Evolutionary conservation across 1,284 basidiomycete species (phyloP).

Genomic region (Cryptococcus depauperatus): DNA sequence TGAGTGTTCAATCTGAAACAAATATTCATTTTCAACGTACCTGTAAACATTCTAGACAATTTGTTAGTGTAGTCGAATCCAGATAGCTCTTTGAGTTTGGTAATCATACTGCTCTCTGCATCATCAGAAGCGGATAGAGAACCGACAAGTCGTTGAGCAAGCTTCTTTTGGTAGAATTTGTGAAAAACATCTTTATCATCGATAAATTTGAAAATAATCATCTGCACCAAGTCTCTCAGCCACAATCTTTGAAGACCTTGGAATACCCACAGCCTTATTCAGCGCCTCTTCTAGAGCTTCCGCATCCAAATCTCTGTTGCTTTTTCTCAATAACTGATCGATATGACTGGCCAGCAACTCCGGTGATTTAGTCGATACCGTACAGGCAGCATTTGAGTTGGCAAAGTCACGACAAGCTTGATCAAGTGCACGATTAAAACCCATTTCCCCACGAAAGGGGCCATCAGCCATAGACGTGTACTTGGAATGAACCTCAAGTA

Average conservation of each 20-base stretch:
- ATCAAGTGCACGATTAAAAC: constrained; percentile 90
- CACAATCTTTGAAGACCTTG: too few species aligned
- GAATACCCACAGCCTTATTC: constrained; percentile 65
- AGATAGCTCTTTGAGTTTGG: constrained; percentile 94
- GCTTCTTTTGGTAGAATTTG: constrained; percentile 94
- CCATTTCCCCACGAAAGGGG: constrained; percentile 88
- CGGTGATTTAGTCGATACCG: constrained; percentile 80
- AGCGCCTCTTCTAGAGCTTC: constrained; percentile 86
- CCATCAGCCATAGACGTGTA: constrained; percentile 83
- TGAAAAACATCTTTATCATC: constrained; percentile 99
- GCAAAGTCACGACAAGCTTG: constrained; percentile 93
- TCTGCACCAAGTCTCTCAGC: constrained; percentile 49
- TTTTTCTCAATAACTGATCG: constrained; percentile 85
- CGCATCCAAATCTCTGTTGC: constrained; percentile 75
- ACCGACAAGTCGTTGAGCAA: constrained; percentile 90
- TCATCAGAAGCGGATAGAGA: constrained; percentile 92
- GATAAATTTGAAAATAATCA: constrained; percentile 98
- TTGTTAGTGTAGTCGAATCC: constrained; percentile 99
- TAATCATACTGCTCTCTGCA: constrained; percentile 96
- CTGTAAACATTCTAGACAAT: constrained; percentile 96
- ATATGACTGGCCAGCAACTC: constrained; percentile 92
- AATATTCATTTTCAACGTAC: constrained; percentile 46
- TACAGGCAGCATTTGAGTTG: constrained; percentile 87
- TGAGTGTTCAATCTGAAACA: not conserved
- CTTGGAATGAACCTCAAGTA: constrained; percentile 85